Percentiles rank a stretch among this genome's conserved stretches.
Evolutionary conservation across 73 alveolate genomes (phyloP).

Genomic region (Durusdinium trenchii): DNA sequence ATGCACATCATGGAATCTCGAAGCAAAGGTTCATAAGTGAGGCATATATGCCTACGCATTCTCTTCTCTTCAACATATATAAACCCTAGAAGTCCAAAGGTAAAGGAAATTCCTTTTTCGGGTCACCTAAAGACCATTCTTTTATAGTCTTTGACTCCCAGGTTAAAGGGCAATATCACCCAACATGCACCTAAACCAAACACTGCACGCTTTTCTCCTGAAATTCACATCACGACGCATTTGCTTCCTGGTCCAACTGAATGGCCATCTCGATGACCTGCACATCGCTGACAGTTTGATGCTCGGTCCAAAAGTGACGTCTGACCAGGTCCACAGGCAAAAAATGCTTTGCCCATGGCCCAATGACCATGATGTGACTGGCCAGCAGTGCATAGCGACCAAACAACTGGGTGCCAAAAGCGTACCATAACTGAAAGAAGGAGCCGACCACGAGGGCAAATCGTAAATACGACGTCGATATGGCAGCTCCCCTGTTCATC

Average conservation of each 20-base stretch:
- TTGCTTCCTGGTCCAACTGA: not conserved
- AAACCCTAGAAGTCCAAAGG: too few species aligned
- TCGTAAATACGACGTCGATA: constrained; percentile 20
- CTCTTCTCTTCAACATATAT: too few species aligned
- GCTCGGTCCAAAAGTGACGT: constrained; percentile 13
- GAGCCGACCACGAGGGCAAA: not conserved
- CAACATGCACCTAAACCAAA: too few species aligned
- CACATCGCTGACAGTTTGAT: not conserved
- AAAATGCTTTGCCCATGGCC: not conserved
- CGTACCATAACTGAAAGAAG: constrained; percentile 50
- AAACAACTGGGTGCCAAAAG: constrained; percentile 32
- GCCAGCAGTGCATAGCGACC: constrained; percentile 22
- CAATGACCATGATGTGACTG: not conserved
- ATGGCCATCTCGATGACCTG: constrained; percentile 21
- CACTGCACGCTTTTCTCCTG: too few species aligned
- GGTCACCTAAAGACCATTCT: too few species aligned
- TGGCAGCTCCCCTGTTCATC: not conserved
- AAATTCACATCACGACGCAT: too few species aligned
- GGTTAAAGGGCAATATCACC: too few species aligned
- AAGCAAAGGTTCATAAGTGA: too few species aligned
- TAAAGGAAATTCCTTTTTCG: too few species aligned
- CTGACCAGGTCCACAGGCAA: constrained; percentile 40
- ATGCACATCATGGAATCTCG: too few species aligned
- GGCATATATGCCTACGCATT: too few species aligned
- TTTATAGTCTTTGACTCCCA: too few species aligned